A percentile compares a stretch with the other conserved stretches of the same genome.
These are phyloP conservation scores for Malus orientalis DNA, from an alignment of 306 rosid genomes.

Conservation along the genomic window DNA sequence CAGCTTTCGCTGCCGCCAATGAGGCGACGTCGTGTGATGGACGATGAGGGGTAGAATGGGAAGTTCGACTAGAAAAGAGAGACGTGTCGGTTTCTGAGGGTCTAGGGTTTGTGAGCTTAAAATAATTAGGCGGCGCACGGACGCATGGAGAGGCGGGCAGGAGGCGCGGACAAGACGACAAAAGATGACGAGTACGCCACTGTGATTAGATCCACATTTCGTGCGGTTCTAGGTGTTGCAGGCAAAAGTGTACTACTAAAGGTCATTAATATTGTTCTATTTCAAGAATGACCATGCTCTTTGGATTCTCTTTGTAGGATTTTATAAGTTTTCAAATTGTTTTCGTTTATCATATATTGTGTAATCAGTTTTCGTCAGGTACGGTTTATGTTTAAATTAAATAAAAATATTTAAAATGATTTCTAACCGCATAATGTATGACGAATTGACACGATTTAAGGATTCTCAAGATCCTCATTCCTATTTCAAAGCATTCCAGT, in stretches of 20 bases:
- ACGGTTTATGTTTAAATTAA: too few species aligned
- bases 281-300: too few species aligned
- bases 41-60: not conserved
- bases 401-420: too few species aligned
- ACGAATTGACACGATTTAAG: too few species aligned
- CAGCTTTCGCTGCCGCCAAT: not conserved
- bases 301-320: too few species aligned
- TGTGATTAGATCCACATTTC: not conserved
- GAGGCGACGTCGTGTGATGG: not conserved
- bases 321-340: too few species aligned
- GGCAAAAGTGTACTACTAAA: not conserved
- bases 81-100: not conserved
- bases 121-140: not conserved
- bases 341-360: accelerated
- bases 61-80: not conserved
- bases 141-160: not conserved
- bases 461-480: too few species aligned
- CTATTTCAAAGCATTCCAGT: too few species aligned
- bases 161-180: not conserved
- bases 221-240: not conserved
- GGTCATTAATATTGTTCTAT: not conserved
- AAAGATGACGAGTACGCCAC: not conserved
- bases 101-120: too few species aligned
- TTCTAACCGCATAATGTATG: too few species aligned
- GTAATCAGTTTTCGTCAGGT: too few species aligned